These are phyloP conservation scores for Alliaria petiolata DNA, from an alignment of 345 rosid genomes.

Conservation along the genomic window DNA sequence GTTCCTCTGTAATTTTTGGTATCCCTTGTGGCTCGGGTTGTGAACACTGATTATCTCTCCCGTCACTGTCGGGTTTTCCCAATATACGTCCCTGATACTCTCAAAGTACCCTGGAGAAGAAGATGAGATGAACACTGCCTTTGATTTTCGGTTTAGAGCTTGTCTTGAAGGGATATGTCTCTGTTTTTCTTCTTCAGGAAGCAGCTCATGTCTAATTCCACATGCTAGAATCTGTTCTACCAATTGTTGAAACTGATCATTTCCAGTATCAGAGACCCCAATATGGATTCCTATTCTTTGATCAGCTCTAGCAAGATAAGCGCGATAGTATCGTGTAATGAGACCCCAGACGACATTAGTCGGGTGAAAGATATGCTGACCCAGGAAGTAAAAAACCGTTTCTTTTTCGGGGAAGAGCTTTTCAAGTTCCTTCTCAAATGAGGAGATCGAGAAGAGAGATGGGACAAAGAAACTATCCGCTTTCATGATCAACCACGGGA, in stretches of 20 bases:
- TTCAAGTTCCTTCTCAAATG: conserved; percentile 18
- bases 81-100: conserved; percentile 20
- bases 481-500: conserved; percentile 32
- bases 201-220: conserved; percentile 24
- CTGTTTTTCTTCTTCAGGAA: conserved; percentile 25
- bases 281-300: conserved; percentile 32
- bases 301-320: conserved; percentile 33
- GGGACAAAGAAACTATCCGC: conserved; percentile 26
- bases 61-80: conserved; percentile 23
- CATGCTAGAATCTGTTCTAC: conserved; percentile 35
- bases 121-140: conserved; percentile 37
- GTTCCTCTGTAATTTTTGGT: conserved; percentile 17
- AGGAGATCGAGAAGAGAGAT: conserved; percentile 22
- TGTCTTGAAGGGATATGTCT: conserved; percentile 22
- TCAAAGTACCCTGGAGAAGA: conserved; percentile 16
- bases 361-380: conserved; percentile 38
- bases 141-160: conserved; percentile 20
- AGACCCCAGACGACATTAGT: conserved; percentile 41
- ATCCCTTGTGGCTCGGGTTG: conserved; percentile 29
- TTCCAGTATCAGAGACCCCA: conserved; percentile 6
- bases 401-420: conserved; percentile 31
- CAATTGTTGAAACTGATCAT: conserved; percentile 4
- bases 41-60: conserved; percentile 31
- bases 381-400: conserved; percentile 35
- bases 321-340: conserved; percentile 22